A percentile compares a stretch with the other conserved stretches of the same genome.
Evolutionary conservation across 108 stramenopile species (phyloP).

Genomic region (Aurantiochytrium sp.): DNA sequence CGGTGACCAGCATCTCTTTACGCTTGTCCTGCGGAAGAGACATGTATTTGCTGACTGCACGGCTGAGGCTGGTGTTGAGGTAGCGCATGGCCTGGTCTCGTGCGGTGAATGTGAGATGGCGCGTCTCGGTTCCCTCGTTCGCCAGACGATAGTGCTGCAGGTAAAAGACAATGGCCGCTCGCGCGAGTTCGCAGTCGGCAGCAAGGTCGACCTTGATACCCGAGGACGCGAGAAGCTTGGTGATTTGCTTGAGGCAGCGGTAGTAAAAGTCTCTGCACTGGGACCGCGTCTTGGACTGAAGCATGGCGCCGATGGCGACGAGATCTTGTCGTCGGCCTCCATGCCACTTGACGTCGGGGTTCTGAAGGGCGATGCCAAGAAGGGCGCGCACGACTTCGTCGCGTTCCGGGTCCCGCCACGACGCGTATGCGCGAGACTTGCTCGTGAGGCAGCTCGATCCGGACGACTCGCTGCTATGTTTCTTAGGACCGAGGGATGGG

Average conservation of each 20-base stretch:
- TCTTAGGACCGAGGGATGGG: neutral
- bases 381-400: neutral
- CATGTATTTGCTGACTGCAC: neutral
- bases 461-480: neutral
- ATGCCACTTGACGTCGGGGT: neutral
- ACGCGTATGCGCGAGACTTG: neutral
- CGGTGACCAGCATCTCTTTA: neutral
- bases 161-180: neutral
- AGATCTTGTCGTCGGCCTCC: neutral
- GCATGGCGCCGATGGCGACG: neutral
- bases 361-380: neutral
- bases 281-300: neutral
- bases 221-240: neutral
- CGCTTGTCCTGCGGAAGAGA: neutral
- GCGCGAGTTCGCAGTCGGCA: neutral
- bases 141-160: neutral
- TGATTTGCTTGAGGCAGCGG: constrained; percentile 5
- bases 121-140: neutral
- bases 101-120: neutral
- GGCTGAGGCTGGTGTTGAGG: neutral
- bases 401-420: neutral
- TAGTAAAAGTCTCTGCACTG: constrained; percentile 6
- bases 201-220: neutral
- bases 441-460: neutral
- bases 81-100: neutral